These are phyloP conservation scores for Boletellus emodensis DNA, from an alignment of 768 basidiomycete species.

Conservation along the genomic window DNA sequence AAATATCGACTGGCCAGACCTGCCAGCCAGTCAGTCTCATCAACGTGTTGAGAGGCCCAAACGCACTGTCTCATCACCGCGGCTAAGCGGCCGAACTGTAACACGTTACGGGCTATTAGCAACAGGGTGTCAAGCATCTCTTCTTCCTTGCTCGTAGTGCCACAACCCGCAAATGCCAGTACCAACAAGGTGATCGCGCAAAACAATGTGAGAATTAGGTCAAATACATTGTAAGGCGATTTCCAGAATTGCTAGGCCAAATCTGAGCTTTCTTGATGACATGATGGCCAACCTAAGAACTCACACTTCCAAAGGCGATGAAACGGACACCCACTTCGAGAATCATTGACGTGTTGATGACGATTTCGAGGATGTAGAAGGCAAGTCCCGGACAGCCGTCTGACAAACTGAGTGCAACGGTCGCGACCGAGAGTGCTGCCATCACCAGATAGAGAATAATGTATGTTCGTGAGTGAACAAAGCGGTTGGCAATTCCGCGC, in stretches of 20 bases:
- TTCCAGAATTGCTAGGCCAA: slow-evolving; percentile 86
- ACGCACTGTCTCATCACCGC: slow-evolving; percentile 91
- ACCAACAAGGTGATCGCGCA: slow-evolving; percentile 88
- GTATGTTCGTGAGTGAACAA: slow-evolving; percentile 84
- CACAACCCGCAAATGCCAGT: slow-evolving; percentile 84
- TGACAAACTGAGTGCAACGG: slow-evolving; percentile 76
- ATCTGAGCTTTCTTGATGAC: slow-evolving; percentile 3
- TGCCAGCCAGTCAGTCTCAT: slow-evolving; percentile 27
- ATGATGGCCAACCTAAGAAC: slow-evolving; percentile 27
- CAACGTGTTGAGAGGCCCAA: slow-evolving; percentile 4
- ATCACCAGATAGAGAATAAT: slow-evolving; percentile 86
- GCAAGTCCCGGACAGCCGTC: slow-evolving; percentile 84
- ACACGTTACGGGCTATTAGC: slow-evolving; percentile 86
- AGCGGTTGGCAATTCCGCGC: slow-evolving; percentile 82
- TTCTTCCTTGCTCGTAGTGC: slow-evolving; percentile 81
- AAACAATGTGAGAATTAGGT: slow-evolving; percentile 83
- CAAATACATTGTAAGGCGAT: slow-evolving; percentile 87
- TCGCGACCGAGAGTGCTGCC: slow-evolving; percentile 83
- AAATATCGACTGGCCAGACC: slow-evolving; percentile 88
- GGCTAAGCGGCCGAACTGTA: slow-evolving; percentile 90
- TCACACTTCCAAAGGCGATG: slow-evolving; percentile 87
- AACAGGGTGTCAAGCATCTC: slow-evolving; percentile 91
- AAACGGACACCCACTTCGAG: slow-evolving; percentile 88
- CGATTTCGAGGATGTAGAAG: slow-evolving; percentile 86
- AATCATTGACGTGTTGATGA: slow-evolving; percentile 91